Base-by-base conservation (phyloP, 768 basidiomycete genomes). In the Pisolithus albus region DNA sequence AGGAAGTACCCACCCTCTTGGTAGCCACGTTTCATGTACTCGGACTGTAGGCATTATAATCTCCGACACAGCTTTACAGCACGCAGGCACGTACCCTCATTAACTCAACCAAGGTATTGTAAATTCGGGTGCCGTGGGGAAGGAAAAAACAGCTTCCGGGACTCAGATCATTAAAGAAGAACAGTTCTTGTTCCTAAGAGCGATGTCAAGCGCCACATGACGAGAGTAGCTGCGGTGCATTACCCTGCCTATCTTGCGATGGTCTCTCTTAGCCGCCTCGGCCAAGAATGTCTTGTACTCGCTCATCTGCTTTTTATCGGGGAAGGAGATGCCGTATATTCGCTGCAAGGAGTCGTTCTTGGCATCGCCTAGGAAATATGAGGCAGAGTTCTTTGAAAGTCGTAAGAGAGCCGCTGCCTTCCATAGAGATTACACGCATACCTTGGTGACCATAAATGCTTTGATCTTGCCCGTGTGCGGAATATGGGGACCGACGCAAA, bases 391-490 rank as follows among this genome's bases (percentile, higher is more conserved):
- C 90, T 94, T 52, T 4, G 19, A 47, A 34, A 36, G 10, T 21
- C 3, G n/a, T 47, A 10, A 47, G 36, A 23, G 46, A 15, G 60
- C 36, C 41, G 50, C 55, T 34, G 28, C 44, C 21, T 16, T n/a
- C 19, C 23, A 34, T 4, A 41, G 19, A 37, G 23, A 13, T 1
- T 8, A 24, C 40, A 21, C n/a, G 54, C 60, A 7, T 48, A 89
- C 92, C 76, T 99, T 99, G 55, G 92, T 94, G 60, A 99, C 78
- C 81, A 95, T 92, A 66, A 98, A 82, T 0, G 95, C 86, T 77
- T 98, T 99, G 75, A 99, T 97, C 64, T 84, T 88, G 41, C 94
- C 94, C 3, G 96, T 97, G 70, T 98, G 92, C 11, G 96, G 95
- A 52, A 99, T 91, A 68, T 99, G 96, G 21, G 96, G 96, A 30